These are phyloP conservation scores for Penicillium griseofulvum DNA, from an alignment of 2,329 filamentous ascomycete species.

Conservation along the genomic window DNA sequence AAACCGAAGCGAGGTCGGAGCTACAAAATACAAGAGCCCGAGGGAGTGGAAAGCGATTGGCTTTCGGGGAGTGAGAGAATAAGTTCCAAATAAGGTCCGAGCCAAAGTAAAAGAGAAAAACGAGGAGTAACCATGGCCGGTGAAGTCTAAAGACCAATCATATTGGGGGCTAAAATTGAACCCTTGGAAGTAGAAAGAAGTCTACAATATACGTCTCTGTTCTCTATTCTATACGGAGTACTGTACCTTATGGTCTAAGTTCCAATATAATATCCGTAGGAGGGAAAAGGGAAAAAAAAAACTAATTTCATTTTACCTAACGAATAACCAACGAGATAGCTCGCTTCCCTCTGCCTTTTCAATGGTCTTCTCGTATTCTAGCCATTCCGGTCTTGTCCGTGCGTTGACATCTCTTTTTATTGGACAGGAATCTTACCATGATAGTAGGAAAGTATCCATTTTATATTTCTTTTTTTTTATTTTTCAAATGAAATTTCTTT, in stretches of 20 bases:
- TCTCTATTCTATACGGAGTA: not conserved
- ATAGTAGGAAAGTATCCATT: slow-evolving; percentile 5
- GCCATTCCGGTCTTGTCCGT: slow-evolving; percentile 23
- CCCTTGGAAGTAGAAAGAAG: not conserved
- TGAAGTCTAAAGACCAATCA: slow-evolving; percentile 2
- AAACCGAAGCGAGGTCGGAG: not conserved
- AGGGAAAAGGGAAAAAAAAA: not conserved
- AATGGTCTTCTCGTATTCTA: slow-evolving; percentile 21
- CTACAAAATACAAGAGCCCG: not conserved
- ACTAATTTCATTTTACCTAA: not conserved
- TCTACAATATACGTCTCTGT: not conserved
- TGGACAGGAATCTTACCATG: slow-evolving; percentile 16
- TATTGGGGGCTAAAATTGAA: slow-evolving; percentile 1
- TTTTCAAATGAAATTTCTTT: not conserved
- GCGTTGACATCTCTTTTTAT: slow-evolving; percentile 9
- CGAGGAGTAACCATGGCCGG: not conserved
- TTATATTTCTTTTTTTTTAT: not conserved
- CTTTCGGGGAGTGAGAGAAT: slow-evolving; percentile 3
- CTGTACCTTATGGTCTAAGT: not conserved
- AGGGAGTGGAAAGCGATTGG: slow-evolving; percentile 10
- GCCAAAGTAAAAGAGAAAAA: not conserved
- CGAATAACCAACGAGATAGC: slow-evolving; percentile 13
- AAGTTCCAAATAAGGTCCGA: not conserved
- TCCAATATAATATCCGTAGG: not conserved
- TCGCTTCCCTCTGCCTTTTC: slow-evolving; percentile 23